A percentile compares a stretch with the other conserved stretches of the same genome.
These are phyloP conservation scores for Nakazawaea holstii DNA, from an alignment of 805 yeast genomes.

Conservation along the genomic window DNA sequence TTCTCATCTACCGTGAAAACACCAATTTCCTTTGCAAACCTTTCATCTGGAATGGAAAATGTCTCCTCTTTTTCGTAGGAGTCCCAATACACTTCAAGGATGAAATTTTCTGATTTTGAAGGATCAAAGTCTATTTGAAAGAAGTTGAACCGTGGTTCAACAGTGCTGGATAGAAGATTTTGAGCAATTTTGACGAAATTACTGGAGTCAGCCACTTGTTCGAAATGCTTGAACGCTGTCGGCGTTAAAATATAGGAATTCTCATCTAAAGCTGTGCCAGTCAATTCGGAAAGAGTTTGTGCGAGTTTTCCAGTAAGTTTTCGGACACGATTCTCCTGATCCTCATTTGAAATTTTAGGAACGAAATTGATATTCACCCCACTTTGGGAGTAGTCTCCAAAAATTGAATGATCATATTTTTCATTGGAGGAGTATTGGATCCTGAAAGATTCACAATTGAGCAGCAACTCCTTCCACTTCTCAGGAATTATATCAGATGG, in stretches of 20 bases:
- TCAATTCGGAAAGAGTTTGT: not conserved
- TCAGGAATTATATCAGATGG: not conserved
- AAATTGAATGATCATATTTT: slow-evolving; percentile 5
- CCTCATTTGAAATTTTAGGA: not conserved
- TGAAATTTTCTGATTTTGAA: not conserved
- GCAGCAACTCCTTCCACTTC: not conserved
- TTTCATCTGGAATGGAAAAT: not conserved
- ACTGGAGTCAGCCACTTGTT: too few species aligned
- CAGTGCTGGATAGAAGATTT: not conserved
- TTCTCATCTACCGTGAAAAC: slow-evolving; percentile 5
- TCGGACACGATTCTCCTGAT: not conserved
- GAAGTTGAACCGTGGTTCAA: not conserved
- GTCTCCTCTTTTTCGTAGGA: not conserved
- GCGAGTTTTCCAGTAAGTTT: not conserved
- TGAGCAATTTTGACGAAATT: not conserved
- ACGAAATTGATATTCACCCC: slow-evolving; percentile 6
- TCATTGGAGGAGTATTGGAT: not conserved
- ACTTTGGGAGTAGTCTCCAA: slow-evolving; percentile 3
- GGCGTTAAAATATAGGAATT: too few species aligned
- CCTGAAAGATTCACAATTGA: not conserved
- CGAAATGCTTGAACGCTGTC: too few species aligned
- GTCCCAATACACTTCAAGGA: slow-evolving; percentile 7
- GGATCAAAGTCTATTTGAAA: slow-evolving; percentile 5
- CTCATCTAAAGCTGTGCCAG: not conserved
- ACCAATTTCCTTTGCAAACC: slow-evolving; percentile 6